Evolutionary conservation across 75 land plant genomes (phyloP), one percentile per base, ranked within the genome.

Genomic region (Ceratopteris richardii): DNA sequence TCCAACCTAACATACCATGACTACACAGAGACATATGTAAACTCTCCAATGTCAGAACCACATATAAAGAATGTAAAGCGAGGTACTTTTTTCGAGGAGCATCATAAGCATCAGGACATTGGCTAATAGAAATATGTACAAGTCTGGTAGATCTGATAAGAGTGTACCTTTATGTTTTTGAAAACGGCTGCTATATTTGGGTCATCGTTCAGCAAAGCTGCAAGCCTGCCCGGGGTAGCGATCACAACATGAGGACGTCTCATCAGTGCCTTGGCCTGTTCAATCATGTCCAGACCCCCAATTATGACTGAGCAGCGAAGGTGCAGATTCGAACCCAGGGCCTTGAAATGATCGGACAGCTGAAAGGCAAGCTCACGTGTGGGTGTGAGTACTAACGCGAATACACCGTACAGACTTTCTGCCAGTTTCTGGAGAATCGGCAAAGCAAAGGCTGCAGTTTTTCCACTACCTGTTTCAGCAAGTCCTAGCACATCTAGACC

Each of bases 381-480:
- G 6, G 99, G 99, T 5, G 99, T 90, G 6, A 95, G 44, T 24
- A 95, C 92, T 21, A 95, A 62, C 0, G 88, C 99, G 54, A 86
- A 90, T 4, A 95, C 82, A 0, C 99, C 99, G 30, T 69, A 95
- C 0, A 88, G 91, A 24, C 80, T 73, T 73, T 81, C 74, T 0
- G 81, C 79, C 7, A 95, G 71, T 51, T 58, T 66, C 33, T 86
- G 81, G 51, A 95, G 71, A 9, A 95, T 95, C 9, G 99, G 99
- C 3, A 95, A 72, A 1, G 99, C 99, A 61, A 95, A 95, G 1
- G 98, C 98, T 7, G 98, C 98, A 1, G 96, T 94, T 58, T 94
- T 94, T 0, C 96, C 98, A 46, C 83, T 79, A 0, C 98, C 98
- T 16, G 98, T 94, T 68, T 94, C 85, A 6, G 98, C 98, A 24